phyloP scores from a whole-genome alignment of 352 stramenopile species.

The Pythium apleroticum region DNA sequence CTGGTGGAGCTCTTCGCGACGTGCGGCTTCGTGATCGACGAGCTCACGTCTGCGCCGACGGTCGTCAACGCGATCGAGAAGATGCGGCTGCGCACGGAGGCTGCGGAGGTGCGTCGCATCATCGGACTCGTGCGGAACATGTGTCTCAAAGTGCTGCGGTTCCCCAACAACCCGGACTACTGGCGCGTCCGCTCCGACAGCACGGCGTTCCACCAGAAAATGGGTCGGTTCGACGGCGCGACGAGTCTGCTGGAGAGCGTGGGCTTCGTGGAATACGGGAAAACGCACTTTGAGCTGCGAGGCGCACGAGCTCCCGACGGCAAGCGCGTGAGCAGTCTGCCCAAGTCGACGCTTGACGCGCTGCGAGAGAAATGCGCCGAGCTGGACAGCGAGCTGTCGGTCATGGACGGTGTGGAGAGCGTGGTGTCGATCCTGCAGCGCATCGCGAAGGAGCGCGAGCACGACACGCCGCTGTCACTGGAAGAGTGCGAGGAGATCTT shows the following conservation, averaged over 20 bases:
- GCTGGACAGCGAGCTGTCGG: constrained; percentile 51
- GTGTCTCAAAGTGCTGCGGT: constrained; percentile 67
- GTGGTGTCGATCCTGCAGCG: constrained; percentile 55
- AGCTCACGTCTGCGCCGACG: constrained; percentile 51
- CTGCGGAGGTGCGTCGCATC: constrained; percentile 50
- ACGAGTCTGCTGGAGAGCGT: constrained; percentile 53
- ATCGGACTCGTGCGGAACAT: constrained; percentile 51
- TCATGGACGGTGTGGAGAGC: constrained; percentile 68
- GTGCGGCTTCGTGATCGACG: constrained; percentile 75
- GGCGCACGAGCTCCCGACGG: constrained; percentile 41
- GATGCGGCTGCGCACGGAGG: constrained; percentile 49
- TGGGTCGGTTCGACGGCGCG: constrained; percentile 61
- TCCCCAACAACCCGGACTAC: constrained; percentile 72
- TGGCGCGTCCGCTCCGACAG: constrained; percentile 64
- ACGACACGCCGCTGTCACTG: constrained; percentile 32
- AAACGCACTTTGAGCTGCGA: constrained; percentile 55
- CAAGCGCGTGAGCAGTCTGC: constrained; percentile 43
- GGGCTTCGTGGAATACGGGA: constrained; percentile 57
- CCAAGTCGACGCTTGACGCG: constrained; percentile 39
- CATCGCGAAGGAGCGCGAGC: constrained; percentile 32
- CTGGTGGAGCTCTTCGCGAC: constrained; percentile 55
- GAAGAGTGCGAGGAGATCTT: constrained; percentile 50
- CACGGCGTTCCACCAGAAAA: constrained; percentile 55
- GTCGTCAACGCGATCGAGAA: constrained; percentile 57
- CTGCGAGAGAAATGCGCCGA: constrained; percentile 53